Evolutionary conservation across 2,329 filamentous ascomycete genomes (phyloP).

Genomic region (Thyridium curvatum): DNA sequence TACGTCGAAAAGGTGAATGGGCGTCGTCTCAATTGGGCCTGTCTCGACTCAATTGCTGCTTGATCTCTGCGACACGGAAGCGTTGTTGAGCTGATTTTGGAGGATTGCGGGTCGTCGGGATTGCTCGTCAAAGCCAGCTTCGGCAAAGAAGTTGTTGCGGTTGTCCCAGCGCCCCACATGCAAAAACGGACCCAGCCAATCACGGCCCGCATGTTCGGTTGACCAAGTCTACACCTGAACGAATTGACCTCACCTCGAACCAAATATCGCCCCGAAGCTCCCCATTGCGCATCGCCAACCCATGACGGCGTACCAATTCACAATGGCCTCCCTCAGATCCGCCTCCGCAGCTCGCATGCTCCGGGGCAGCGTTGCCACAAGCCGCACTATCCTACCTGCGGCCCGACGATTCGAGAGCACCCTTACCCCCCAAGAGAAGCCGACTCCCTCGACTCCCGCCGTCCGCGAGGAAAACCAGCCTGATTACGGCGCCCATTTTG

Average conservation of each 20-base stretch:
- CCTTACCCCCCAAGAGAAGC: slow-evolving; percentile 31
- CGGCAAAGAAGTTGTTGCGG: slow-evolving; percentile 22
- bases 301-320: slow-evolving; percentile 14
- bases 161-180: slow-evolving; percentile 17
- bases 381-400: slow-evolving; percentile 31
- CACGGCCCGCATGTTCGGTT: slow-evolving; percentile 5
- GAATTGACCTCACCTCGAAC: no score
- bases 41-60: slow-evolving; percentile 10
- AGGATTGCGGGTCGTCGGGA: slow-evolving; percentile 1
- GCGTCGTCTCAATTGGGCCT: no score
- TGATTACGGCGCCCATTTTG: slow-evolving; percentile 73
- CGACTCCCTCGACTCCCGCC: slow-evolving; percentile 28
- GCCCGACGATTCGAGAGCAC: slow-evolving; percentile 51
- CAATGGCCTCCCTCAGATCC: slow-evolving; percentile 62
- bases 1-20: no score
- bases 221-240: background rate
- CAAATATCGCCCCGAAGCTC: background rate
- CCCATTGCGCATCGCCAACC: slow-evolving; percentile 3
- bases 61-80: no score
- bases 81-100: slow-evolving; percentile 16
- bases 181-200: slow-evolving; percentile 10
- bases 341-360: slow-evolving; percentile 46
- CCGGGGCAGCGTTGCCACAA: slow-evolving; percentile 32
- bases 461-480: slow-evolving; percentile 57
- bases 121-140: slow-evolving; percentile 2